A percentile compares a stretch with the other conserved stretches of the same genome.
phyloP scores from a whole-genome alignment of 208 protist species.

The Trypanosoma scelopori region DNA sequence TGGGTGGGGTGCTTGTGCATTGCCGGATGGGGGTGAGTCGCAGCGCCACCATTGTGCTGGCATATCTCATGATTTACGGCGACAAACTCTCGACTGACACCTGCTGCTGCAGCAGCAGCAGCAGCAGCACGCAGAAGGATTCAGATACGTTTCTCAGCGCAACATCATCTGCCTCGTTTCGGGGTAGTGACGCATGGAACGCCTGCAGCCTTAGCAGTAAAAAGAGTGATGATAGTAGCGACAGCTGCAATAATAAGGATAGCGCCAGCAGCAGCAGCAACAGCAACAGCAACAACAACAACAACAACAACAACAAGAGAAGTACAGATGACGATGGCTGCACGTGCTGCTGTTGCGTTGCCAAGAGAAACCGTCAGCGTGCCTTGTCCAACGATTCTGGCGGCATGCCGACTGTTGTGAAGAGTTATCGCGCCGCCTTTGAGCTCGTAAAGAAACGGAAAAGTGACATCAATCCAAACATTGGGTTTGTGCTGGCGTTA shows the following conservation, averaged over 20 bases:
- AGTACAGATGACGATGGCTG: neutral
- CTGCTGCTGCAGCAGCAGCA: neutral
- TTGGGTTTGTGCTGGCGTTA: conserved; percentile 79
- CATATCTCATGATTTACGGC: conserved; percentile 83
- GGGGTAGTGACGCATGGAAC: too few relatives aligned
- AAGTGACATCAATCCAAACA: conserved; percentile 80
- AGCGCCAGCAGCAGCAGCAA: too few relatives aligned
- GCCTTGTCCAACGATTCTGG: too few relatives aligned
- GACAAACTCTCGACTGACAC: conserved; percentile 26
- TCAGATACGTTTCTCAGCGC: too few relatives aligned
- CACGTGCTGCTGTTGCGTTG: conserved; percentile 26
- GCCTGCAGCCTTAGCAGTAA: too few relatives aligned
- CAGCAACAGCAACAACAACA: neutral
- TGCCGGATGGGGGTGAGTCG: conserved; percentile 84
- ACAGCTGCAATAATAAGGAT: too few relatives aligned
- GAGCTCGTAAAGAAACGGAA: conserved; percentile 59
- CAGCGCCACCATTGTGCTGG: conserved; percentile 72
- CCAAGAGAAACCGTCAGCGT: neutral
- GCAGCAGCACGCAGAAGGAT: too few relatives aligned
- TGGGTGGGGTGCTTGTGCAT: conserved; percentile 76
- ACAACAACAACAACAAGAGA: neutral
- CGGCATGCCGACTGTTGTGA: conserved; percentile 9
- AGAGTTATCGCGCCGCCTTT: conserved; percentile 70
- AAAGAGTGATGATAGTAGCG: too few relatives aligned
- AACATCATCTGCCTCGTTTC: too few relatives aligned